These are phyloP conservation scores for Ophiocordyceps camponoti-saundersi DNA, from an alignment of 2,329 filamentous ascomycete species.

Conservation along the genomic window DNA sequence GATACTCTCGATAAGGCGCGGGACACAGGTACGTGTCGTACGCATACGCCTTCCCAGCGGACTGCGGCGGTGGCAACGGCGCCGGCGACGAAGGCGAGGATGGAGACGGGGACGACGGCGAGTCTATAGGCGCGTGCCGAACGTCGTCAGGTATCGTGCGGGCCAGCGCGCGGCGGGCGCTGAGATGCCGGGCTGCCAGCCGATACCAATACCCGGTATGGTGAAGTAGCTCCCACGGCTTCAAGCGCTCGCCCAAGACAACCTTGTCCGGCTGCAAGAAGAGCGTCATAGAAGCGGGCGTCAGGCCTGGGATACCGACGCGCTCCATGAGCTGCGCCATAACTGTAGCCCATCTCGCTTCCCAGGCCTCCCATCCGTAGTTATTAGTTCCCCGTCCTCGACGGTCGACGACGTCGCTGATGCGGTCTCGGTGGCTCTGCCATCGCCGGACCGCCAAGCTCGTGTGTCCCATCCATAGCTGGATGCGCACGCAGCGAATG, in stretches of 20 bases:
- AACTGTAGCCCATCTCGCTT: conserved; percentile 51
- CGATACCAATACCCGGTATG: conserved; percentile 53
- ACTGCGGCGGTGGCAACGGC: conserved; percentile 24
- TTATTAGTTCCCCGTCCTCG: conserved; percentile 72
- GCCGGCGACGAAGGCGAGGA: conserved; percentile 19
- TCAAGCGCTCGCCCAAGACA: conserved; percentile 37
- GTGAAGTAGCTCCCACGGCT: conserved; percentile 47
- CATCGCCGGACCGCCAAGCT: conserved; percentile 67
- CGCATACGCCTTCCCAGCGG: conserved; percentile 32
- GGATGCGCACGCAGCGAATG: conserved; percentile 64
- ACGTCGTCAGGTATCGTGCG: conserved; percentile 40
- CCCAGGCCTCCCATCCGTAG: conserved; percentile 92
- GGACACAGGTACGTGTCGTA: conserved; percentile 54
- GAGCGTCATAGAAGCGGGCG: conserved; percentile 23
- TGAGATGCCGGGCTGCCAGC: conserved; percentile 38
- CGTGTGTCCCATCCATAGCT: conserved; percentile 66
- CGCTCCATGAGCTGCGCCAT: conserved; percentile 46
- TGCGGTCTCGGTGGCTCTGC: conserved; percentile 58
- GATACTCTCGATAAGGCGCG: conserved; percentile 42
- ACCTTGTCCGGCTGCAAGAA: conserved; percentile 42
- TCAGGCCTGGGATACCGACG: conserved; percentile 31
- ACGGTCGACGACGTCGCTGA: conserved; percentile 63
- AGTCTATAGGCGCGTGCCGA: conserved; percentile 29
- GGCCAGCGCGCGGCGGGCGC: conserved; percentile 34
- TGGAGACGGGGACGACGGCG: conserved; percentile 21